phyloP scores from a whole-genome alignment of 1,284 basidiomycete genomes.

The Moesziomyces globuligerus region DNA sequence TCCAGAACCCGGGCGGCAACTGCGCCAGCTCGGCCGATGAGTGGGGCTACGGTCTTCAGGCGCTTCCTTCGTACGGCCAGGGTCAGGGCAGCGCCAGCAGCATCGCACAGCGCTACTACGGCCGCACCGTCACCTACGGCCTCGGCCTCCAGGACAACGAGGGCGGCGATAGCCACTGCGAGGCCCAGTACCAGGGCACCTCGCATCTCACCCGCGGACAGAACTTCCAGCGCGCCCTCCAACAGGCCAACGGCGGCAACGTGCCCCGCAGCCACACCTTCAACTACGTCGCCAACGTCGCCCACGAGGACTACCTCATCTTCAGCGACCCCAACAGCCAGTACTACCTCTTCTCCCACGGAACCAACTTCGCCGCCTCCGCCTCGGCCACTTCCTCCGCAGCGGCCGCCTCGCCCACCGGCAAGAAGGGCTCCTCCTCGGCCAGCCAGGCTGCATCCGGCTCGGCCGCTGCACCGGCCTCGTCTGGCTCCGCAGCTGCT shows the following conservation, averaged over 20 bases:
- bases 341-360: constrained; percentile 41
- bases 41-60: constrained; percentile 42
- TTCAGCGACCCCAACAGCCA: constrained; percentile 48
- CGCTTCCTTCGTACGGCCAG: constrained; percentile 30
- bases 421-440: constrained; percentile 3
- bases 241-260: constrained; percentile 42
- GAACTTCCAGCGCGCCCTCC: constrained; percentile 44
- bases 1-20: constrained; percentile 27
- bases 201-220: constrained; percentile 55
- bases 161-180: constrained; percentile 57
- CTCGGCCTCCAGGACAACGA: constrained; percentile 53
- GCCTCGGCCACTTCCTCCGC: constrained; percentile 9
- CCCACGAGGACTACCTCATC: constrained; percentile 58
- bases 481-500: constrained; percentile 1
- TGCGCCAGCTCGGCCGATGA: constrained; percentile 33
- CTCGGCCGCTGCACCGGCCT: background rate
- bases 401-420: constrained; percentile 3
- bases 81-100: constrained; percentile 20
- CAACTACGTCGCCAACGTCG: constrained; percentile 47
- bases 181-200: constrained; percentile 56
- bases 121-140: constrained; percentile 49
- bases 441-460: background rate
- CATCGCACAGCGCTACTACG: constrained; percentile 48
- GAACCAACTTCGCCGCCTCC: constrained; percentile 12
- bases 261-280: constrained; percentile 44